Evolutionary conservation across 768 basidiomycete genomes (phyloP).

Genomic region (Tricholoma furcatifolium): DNA sequence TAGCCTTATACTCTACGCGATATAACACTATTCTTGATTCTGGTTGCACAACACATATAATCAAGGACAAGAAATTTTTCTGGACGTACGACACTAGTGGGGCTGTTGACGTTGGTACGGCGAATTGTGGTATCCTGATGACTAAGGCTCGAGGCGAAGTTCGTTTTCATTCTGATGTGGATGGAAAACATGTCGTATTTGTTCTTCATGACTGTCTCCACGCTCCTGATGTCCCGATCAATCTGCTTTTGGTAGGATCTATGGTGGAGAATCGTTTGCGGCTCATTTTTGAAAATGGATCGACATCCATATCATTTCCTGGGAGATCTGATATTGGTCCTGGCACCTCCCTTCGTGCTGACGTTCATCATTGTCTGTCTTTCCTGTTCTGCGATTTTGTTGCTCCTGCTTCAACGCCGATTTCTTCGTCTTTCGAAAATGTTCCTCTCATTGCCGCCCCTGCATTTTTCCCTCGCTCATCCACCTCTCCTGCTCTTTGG

Average conservation of each 20-base stretch:
- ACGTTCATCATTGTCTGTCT: neutral
- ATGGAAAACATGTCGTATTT: too few species aligned
- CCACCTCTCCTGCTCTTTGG: neutral
- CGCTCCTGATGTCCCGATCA: neutral
- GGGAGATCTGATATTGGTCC: conserved; percentile 7
- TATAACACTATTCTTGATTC: too few species aligned
- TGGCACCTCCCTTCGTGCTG: neutral
- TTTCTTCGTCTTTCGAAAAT: too few species aligned
- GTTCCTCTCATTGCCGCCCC: neutral
- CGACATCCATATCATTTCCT: neutral
- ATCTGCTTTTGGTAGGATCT: neutral
- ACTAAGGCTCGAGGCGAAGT: neutral
- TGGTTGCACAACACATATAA: too few species aligned
- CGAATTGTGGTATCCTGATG: neutral
- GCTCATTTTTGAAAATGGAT: neutral
- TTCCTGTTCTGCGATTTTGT: neutral
- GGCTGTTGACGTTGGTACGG: too few species aligned
- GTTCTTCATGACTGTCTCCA: neutral
- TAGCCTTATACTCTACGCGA: too few species aligned
- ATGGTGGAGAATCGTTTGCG: neutral
- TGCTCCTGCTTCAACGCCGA: neutral
- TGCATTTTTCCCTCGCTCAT: neutral
- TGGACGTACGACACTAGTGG: neutral
- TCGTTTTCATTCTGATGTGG: neutral
- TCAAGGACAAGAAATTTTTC: too few species aligned